Evolutionary conservation across 306 rosid species (phyloP), one percentile per base, ranked within the genome.

Genomic region (Trifolium dubium): DNA sequence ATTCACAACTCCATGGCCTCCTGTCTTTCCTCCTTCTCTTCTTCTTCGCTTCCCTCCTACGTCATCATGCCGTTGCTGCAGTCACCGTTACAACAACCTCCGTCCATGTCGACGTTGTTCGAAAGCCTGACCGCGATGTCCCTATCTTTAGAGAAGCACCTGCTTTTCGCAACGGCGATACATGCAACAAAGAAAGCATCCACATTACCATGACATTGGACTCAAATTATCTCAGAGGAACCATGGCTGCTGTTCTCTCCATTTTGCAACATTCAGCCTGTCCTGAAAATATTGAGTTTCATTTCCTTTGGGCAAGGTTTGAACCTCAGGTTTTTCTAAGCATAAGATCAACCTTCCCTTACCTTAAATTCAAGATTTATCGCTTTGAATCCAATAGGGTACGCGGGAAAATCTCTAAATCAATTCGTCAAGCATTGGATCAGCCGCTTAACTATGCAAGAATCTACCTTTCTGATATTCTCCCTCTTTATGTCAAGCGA

Each of bases 391-490:
- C 96, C 13, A 74, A 49, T 14, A 71, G 88, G 71, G 98, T 92
- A 0, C 86, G 92, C 0, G 96, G 90, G 2, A 92, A 88, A 55
- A 90, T 92, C 10, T 88, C 96, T 0, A 92, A 86, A 68, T 92
- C 98, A 0, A 84, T 90, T 13, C 94, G 98, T 3, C 88, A 88
- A 67, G 98, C 96, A 2, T 41, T 92, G 30, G 98, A 92, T 74
- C 98, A 92, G 17, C 98, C 98, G 5, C 50, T 92, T 15, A 92
- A 92, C 80, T 92, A 92, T 10, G 98, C 96, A 0, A 55, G 98
- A 28, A 90, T 92, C 54, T 92, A 92, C 72, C 80, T 92, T 1
- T 81, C 96, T 0, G 94, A 88, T 34, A 85, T 92, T 1, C 74
- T 92, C 39, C 94, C 95, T 0, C 56, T 70, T 5, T 83, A 88